Evolutionary conservation across 305 asterid genomes (phyloP).

Genomic region (Stenogyne calaminthoides): DNA sequence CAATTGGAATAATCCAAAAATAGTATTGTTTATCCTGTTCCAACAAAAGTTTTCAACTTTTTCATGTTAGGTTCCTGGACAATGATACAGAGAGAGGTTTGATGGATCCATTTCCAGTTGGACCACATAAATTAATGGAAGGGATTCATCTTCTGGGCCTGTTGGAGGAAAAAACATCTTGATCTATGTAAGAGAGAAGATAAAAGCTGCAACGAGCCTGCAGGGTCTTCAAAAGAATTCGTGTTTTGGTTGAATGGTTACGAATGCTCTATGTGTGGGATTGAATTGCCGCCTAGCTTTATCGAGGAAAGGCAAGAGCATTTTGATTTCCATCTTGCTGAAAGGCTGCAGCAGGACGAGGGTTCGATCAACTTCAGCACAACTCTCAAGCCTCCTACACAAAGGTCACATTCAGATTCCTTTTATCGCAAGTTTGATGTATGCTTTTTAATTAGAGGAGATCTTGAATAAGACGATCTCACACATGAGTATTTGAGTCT

Average conservation of each 20-base stretch:
- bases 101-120: conserved; percentile 15
- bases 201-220: conserved; percentile 25
- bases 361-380: conserved; percentile 46
- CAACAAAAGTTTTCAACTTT: not conserved
- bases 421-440: no score
- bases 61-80: conserved; percentile 41
- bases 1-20: not conserved
- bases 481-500: no score
- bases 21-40: not conserved
- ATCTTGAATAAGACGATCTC: no score
- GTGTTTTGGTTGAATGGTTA: conserved; percentile 71
- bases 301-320: conserved; percentile 88
- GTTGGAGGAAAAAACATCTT: conserved; percentile 29
- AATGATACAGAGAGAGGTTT: conserved; percentile 28
- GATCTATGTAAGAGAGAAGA: conserved; percentile 23
- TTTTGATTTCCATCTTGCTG: conserved; percentile 89
- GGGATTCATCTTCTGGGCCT: conserved; percentile 32
- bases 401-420: conserved; percentile 34
- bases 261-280: conserved; percentile 83
- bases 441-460: no score
- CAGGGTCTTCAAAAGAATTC: conserved; percentile 40
- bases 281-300: conserved; percentile 77
- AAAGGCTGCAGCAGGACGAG: conserved; percentile 85
- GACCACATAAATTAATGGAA: conserved; percentile 27
- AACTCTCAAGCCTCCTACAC: conserved; percentile 40